phyloP scores from a whole-genome alignment of 2,329 filamentous ascomycete genomes.

The Chaetomium sp. region DNA sequence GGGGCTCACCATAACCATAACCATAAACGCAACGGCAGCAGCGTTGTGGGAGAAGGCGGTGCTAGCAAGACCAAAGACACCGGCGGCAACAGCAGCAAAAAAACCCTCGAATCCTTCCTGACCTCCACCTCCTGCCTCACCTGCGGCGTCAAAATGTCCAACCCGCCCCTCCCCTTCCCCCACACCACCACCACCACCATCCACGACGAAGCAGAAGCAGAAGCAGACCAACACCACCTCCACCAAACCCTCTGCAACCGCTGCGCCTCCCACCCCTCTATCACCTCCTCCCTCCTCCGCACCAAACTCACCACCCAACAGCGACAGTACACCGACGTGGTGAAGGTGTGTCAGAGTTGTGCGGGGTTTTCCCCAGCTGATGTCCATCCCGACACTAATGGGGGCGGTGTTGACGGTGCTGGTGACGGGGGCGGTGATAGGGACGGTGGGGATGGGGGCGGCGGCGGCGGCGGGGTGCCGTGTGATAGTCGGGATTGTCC shows the following conservation, averaged over 20 bases:
- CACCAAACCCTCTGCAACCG: slow-evolving; percentile 45
- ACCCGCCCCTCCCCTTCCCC: no score
- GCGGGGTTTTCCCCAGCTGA: slow-evolving; percentile 66
- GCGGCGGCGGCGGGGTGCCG: slow-evolving; percentile 46
- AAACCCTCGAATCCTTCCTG: slow-evolving; percentile 93
- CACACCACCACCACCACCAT: slow-evolving; percentile 12
- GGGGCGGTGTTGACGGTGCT: no score
- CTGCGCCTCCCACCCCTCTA: slow-evolving; percentile 50
- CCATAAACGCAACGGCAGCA: slow-evolving; percentile 19
- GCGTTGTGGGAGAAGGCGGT: neutral
- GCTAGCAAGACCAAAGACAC: no score
- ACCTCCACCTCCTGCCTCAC: slow-evolving; percentile 70
- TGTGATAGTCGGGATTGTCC: slow-evolving; percentile 92
- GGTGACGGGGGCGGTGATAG: neutral
- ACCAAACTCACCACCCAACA: slow-evolving; percentile 57
- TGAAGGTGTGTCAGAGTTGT: slow-evolving; percentile 73
- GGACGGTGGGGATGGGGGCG: no score
- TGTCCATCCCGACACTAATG: neutral
- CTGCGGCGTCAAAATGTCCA: slow-evolving; percentile 53
- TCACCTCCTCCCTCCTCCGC: slow-evolving; percentile 59
- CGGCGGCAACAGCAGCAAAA: slow-evolving; percentile 37
- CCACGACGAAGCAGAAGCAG: slow-evolving; percentile 20
- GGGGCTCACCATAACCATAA: slow-evolving; percentile 9
- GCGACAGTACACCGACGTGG: slow-evolving; percentile 55
- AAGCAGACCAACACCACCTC: slow-evolving; percentile 4